Evolutionary conservation across 2,329 filamentous ascomycete genomes (phyloP), one percentile per base, ranked within the genome.

Genomic region (Ascomycota sp.): DNA sequence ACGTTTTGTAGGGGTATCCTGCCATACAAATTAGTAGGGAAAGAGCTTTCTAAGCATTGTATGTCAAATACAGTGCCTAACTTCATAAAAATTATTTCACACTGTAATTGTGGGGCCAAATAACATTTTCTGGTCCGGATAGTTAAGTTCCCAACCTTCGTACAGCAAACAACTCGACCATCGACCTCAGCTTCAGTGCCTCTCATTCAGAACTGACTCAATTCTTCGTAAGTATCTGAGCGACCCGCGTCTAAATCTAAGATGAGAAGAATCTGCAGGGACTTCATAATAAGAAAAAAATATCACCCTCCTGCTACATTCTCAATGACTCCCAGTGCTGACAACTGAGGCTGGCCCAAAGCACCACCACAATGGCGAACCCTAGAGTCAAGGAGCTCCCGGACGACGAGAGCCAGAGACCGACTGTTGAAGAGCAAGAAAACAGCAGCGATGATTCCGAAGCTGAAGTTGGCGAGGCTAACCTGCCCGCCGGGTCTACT

Each of bases 331-430:
- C 19, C 15, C 27, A 13, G 22, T n/a, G 27, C 19, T 23, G 28
- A 29, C 34, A 36, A 33, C 32, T 22, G 30, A 8, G 19, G 23
- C 20, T 10, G 27, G 24, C 28, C 20, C 17, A 22, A 30, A 39
- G 37, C 34, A 35, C 28, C 49, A 4, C 53, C 80, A 60, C 15
- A 58, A 98, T 98, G 89, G 78, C 89, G 56, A 91, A 94, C 69
- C 81, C 86, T 57, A 79, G 86, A 61, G 76, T 95, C 61, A 86
- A 98, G 69, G 89, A 98, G 65, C 73, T 98, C 50, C 77, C 81
- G 47, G 89, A 95, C 54, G 83, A 85, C 50, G 76, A 81, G 64
- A 69, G 74, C 52, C 74, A 80, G 65, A 85, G 89, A 71, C 68
- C 70, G 51, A 72, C 69, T 48, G 68, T 77, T 49, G 73, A 81